phyloP scores from a whole-genome alignment of 768 basidiomycete species.

The Russula vinacea region DNA sequence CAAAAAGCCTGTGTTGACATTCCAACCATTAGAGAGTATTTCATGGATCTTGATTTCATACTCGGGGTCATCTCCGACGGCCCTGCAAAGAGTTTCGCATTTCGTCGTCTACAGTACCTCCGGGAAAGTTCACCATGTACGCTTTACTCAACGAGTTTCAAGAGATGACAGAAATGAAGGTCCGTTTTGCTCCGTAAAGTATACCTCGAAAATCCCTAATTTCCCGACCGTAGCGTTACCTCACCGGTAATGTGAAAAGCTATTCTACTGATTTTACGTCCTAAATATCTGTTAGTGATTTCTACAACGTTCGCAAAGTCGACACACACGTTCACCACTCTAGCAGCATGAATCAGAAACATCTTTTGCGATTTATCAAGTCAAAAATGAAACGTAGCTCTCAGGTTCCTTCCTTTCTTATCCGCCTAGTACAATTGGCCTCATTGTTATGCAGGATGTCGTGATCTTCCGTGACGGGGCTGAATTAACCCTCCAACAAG shows the following conservation, averaged over 20 bases:
- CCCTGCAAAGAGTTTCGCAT: constrained; percentile 94
- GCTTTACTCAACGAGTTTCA: constrained; percentile 87
- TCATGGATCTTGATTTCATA: constrained; percentile 90
- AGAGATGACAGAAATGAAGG: constrained; percentile 96
- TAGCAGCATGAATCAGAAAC: constrained; percentile 99
- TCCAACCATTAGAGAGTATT: constrained; percentile 90
- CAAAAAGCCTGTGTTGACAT: constrained; percentile 64
- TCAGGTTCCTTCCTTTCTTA: constrained; percentile 49
- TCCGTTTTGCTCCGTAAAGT: constrained; percentile 46
- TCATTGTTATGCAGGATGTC: constrained; percentile 59
- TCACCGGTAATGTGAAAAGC: constrained; percentile 55
- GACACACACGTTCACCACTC: constrained; percentile 99
- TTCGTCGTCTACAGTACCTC: constrained; percentile 85
- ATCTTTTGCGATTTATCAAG: constrained; percentile 96
- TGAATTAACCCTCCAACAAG: constrained; percentile 83
- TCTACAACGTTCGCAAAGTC: constrained; percentile 97
- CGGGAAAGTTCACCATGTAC: constrained; percentile 93
- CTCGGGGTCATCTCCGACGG: constrained; percentile 90
- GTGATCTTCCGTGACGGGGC: constrained; percentile 94
- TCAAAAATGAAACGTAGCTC: constrained; percentile 93
- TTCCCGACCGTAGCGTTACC: constrained; percentile 56
- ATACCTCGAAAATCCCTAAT: background rate
- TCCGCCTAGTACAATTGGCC: background rate
- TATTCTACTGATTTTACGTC: background rate
- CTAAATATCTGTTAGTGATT: constrained; percentile 60